These are phyloP conservation scores for Fusarium siculi DNA, from an alignment of 2,329 filamentous ascomycete species.

Conservation along the genomic window DNA sequence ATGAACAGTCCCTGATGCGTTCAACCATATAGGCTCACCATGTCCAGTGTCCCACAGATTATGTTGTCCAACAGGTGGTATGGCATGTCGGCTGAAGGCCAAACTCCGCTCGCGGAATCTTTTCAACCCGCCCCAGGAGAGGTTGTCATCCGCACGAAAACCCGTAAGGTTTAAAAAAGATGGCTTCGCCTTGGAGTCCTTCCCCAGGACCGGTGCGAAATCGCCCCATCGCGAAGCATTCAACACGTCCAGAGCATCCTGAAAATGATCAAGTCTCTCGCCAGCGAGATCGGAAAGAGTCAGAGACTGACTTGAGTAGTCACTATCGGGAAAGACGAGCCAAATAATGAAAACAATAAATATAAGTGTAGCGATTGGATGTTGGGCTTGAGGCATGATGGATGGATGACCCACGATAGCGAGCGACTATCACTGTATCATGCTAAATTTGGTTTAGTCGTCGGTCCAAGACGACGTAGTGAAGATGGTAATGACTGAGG, in stretches of 20 bases:
- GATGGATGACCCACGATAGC: constrained; percentile 39
- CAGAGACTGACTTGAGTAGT: constrained; percentile 48
- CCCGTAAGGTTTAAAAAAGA: constrained; percentile 79
- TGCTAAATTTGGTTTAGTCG: constrained; percentile 29
- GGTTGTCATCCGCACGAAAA: constrained; percentile 77
- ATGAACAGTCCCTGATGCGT: constrained; percentile 79
- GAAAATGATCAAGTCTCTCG: constrained; percentile 62
- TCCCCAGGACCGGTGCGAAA: constrained; percentile 59
- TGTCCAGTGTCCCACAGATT: constrained; percentile 53
- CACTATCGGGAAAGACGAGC: constrained; percentile 52
- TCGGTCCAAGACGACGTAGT: constrained; percentile 16
- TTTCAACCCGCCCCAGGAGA: constrained; percentile 80
- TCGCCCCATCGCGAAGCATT: constrained; percentile 70
- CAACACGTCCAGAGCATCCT: constrained; percentile 62
- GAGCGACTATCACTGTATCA: constrained; percentile 38
- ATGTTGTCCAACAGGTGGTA: constrained; percentile 55
- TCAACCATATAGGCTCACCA: constrained; percentile 72
- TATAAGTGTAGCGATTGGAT: constrained; percentile 48
- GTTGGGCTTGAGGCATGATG: constrained; percentile 59
- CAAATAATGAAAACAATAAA: constrained; percentile 52
- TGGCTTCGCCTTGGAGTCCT: constrained; percentile 48
- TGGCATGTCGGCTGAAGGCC: constrained; percentile 67
- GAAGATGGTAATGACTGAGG: not conserved
- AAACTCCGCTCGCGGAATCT: constrained; percentile 73
- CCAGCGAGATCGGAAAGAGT: constrained; percentile 51